Conservation (phyloP, 805 yeast species). For the Saturnispora sanitii region DNA sequence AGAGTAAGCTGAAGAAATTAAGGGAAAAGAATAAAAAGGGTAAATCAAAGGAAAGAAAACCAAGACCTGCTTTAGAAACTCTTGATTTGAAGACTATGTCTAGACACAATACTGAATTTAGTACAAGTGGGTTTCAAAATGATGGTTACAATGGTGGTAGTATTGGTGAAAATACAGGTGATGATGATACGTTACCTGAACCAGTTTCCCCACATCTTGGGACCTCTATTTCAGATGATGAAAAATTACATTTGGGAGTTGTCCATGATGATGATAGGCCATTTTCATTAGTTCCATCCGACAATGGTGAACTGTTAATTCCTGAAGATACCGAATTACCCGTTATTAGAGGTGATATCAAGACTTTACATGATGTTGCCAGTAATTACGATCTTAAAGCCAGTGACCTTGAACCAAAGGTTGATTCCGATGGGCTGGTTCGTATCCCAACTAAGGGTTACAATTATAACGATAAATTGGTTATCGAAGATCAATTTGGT, state of each 20-base stretch:
- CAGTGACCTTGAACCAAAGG: slow-evolving; percentile 22
- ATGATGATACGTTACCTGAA: background rate
- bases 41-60: slow-evolving; percentile 24
- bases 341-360: slow-evolving; percentile 10
- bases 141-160: background rate
- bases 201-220: background rate
- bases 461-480: slow-evolving; percentile 59
- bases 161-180: background rate
- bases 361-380: slow-evolving; percentile 13
- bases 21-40: slow-evolving; percentile 21
- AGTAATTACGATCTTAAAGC: slow-evolving; percentile 16
- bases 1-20: slow-evolving; percentile 31
- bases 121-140: background rate
- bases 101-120: slow-evolving; percentile 8
- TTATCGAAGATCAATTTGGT: slow-evolving; percentile 78
- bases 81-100: slow-evolving; percentile 12
- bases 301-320: slow-evolving; percentile 11
- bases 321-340: slow-evolving; percentile 6
- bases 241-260: too few species aligned
- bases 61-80: slow-evolving; percentile 23
- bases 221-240: background rate
- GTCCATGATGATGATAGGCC: slow-evolving; percentile 4
- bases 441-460: slow-evolving; percentile 36
- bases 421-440: slow-evolving; percentile 29
- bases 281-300: slow-evolving; percentile 9